phyloP scores from a whole-genome alignment of 1,284 basidiomycete species.

The Moesziomyces globuligerus region DNA sequence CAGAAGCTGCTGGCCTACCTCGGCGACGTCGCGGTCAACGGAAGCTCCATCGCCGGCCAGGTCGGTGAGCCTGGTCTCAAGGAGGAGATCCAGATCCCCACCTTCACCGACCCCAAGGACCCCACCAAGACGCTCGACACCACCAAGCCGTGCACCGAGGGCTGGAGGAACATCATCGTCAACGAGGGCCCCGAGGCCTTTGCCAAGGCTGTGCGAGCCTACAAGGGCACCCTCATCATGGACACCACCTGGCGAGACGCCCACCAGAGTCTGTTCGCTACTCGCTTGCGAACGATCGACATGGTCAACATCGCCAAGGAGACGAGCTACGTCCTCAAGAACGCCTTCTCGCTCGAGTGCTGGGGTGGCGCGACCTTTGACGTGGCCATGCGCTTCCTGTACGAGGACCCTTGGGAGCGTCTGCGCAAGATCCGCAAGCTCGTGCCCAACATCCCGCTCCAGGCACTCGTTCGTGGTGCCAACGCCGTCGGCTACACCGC shows the following conservation, averaged over 20 bases:
- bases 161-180: slow-evolving; percentile 99
- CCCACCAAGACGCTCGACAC: slow-evolving; percentile 80
- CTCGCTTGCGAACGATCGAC: slow-evolving; percentile 93
- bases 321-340: slow-evolving; percentile 85
- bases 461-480: slow-evolving; percentile 97
- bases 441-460: slow-evolving; percentile 98
- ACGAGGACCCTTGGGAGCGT: slow-evolving; percentile 99
- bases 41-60: slow-evolving; percentile 94
- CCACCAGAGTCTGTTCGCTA: slow-evolving; percentile 96
- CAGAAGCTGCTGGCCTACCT: slow-evolving; percentile 97
- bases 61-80: slow-evolving; percentile 93
- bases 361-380: slow-evolving; percentile 99
- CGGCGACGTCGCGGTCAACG: slow-evolving; percentile 97
- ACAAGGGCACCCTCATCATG: slow-evolving; percentile 81
- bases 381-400: slow-evolving; percentile 99
- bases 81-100: slow-evolving; percentile 86
- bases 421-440: slow-evolving; percentile 91
- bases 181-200: slow-evolving; percentile 98
- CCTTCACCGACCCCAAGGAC: slow-evolving; percentile 81
- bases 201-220: slow-evolving; percentile 95
- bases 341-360: slow-evolving; percentile 96
- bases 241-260: slow-evolving; percentile 98
- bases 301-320: slow-evolving; percentile 99
- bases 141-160: slow-evolving; percentile 81
- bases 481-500: slow-evolving; percentile 99